Evolutionary conservation across 306 rosid genomes (phyloP), one percentile per base, ranked within the genome.

Genomic region (Citrullus mucosospermus): DNA sequence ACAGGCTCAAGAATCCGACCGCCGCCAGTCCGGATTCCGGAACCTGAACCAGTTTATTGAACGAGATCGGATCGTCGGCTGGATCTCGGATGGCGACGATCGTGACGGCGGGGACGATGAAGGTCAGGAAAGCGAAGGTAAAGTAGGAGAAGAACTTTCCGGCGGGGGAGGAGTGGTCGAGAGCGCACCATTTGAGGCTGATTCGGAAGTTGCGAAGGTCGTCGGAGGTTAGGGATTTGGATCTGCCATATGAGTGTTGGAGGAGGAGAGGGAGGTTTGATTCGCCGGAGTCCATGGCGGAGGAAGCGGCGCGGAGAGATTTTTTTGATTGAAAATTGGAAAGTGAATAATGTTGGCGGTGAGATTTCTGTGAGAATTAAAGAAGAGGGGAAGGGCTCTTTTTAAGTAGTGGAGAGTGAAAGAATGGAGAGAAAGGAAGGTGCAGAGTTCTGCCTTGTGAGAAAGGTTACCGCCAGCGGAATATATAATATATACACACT

Each of bases 121-220:
- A 4, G 53, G 93, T 58, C 58, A 95, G 86, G 79, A 88, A 44
- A 4, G 83, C 17, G 88, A 95, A 95, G 4, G 84, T 9, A 11
- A 79, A 48, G 66, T 84, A 92, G 46, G 98, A 95, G 9, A 87
- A 75, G 79, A 83, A 39, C 77, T 86, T 90, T n/a, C 92, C 92
- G 3, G 65, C 0, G 69, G 82, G 76, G 0, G 97, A 78, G 63
- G 98, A 87, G 85, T 92, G 98, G 38, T 92, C 97, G 0, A 95
- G 92, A 12, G 96, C 96, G 69, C 91, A 92, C 96, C 98, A 95
- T 75, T 84, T 88, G 11, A 95, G 93, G 84, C 92, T 83, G 25
- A 86, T 78, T 4, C 91, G 84, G 68, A 91, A 91, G 78, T 86
- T 84, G 79, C 79, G 71, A 0, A 95, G 90, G 50, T 92, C 97